phyloP scores from a whole-genome alignment of 2,329 filamentous ascomycete genomes.

The Ophiocordyceps camponoti-floridani region DNA sequence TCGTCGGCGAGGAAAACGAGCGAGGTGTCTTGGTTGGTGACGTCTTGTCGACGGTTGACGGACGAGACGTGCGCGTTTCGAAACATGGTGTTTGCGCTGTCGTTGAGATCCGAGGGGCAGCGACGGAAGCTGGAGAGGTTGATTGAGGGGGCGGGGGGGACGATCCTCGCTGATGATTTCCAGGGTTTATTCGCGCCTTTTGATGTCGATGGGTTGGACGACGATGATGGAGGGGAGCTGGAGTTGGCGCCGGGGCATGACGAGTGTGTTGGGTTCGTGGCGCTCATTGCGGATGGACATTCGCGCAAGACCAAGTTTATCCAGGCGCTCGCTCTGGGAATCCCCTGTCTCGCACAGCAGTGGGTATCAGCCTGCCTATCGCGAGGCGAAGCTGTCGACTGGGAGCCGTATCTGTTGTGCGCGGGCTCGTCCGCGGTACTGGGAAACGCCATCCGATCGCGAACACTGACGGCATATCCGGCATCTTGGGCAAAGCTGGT shows the following conservation, averaged over 20 bases:
- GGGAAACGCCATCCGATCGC: constrained; percentile 58
- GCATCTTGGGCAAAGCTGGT: constrained; percentile 35
- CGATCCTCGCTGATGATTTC: constrained; percentile 57
- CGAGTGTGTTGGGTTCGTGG: constrained; percentile 45
- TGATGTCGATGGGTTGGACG: constrained; percentile 1
- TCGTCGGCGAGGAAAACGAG: background rate
- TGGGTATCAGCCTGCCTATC: constrained; percentile 64
- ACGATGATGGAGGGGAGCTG: background rate
- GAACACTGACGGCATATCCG: constrained; percentile 45
- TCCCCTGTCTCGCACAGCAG: constrained; percentile 68
- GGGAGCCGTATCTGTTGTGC: constrained; percentile 68
- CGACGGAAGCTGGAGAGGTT: constrained; percentile 32
- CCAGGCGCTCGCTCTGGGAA: constrained; percentile 75
- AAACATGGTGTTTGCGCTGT: constrained; percentile 78
- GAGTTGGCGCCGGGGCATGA: background rate
- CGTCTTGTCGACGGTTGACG: constrained; percentile 10
- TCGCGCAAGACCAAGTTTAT: constrained; percentile 84
- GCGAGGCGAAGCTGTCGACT: constrained; percentile 45
- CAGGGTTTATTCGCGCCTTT: constrained; percentile 49
- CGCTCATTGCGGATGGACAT: constrained; percentile 70
- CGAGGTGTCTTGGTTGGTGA: too few relatives aligned
- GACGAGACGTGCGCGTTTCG: constrained; percentile 36
- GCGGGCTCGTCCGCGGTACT: constrained; percentile 67
- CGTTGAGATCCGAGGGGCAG: constrained; percentile 34
- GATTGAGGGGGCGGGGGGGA: constrained; percentile 56